Base-by-base conservation (phyloP, 1,284 basidiomycete genomes). In the Rhodotorula glutinis region DNA sequence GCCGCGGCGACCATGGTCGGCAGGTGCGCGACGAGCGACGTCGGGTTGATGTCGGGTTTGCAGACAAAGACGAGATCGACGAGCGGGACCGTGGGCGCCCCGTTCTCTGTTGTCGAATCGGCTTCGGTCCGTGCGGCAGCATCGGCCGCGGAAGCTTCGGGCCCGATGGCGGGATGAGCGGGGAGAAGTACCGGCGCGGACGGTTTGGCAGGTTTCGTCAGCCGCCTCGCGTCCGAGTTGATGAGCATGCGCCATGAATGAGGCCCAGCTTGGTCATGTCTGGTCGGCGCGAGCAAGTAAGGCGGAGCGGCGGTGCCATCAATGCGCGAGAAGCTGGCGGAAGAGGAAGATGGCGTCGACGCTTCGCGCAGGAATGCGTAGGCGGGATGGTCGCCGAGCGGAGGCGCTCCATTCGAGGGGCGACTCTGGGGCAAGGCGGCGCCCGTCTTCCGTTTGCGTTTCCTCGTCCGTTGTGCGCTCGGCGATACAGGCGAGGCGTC, bases 21-120 rank as follows among this genome's bases (percentile, higher is more conserved):
- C 1, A 75, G 58, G 46, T 75, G 74, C 13, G 65, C 73, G 61
- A 75, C 73, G 33, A 75, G 73, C 17, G 71, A 66, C 5, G 71
- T 67, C 16, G 74, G 74, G 55, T 73, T 71, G 63, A 75, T 71
- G 56, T 75, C 74, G 30, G 69, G 69, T n/a, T 70, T 67, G 63
- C 73, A 74, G 52, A 73, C 73, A 53, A 74, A 70, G 43, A 74
- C 30, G 52, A 73, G 51, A 46, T 67, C 67, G 63, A 73, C 46
- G 23, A 72, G 21, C 14, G 65, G 66, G 43, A 66, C 49, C 2
- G 62, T 62, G 8, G 57, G 44, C 3, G 25, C 1, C 40, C 41
- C 38, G 49, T 7, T 17, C 13, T 3, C 25, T 21, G 38, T 21
- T 38, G 19, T 9, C 4, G 49, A 5, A 9, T 10, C 30, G 17